phyloP scores from a whole-genome alignment of 805 yeast genomes.

The Saturnispora zaruensis region DNA sequence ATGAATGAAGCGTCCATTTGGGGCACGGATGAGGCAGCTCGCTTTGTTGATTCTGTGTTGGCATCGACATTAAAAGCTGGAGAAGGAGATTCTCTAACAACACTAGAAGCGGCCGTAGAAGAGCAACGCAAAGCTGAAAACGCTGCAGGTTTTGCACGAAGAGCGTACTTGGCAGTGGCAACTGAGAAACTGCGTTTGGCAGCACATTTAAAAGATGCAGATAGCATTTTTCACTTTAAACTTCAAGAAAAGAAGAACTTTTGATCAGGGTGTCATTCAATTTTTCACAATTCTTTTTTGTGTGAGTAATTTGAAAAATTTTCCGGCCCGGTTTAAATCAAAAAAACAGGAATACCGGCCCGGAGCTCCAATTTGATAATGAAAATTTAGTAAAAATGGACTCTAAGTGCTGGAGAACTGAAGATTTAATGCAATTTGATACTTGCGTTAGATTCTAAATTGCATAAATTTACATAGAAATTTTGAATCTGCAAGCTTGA shows the following conservation, averaged over 20 bases:
- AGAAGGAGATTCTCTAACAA: conserved; percentile 17
- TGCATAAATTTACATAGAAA: too few species aligned
- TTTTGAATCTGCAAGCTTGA: neutral
- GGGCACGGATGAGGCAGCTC: conserved; percentile 14
- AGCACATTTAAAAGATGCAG: neutral
- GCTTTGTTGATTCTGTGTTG: conserved; percentile 13
- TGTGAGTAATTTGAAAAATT: conserved; percentile 5
- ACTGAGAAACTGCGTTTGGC: neutral
- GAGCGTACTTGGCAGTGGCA: neutral
- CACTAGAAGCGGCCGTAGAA: conserved; percentile 6
- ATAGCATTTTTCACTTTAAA: conserved; percentile 2
- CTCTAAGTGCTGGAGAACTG: too few species aligned
- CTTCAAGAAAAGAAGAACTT: neutral
- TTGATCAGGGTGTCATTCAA: neutral
- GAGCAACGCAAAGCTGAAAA: conserved; percentile 5
- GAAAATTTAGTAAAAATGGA: too few species aligned
- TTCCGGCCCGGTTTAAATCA: neutral
- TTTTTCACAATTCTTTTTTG: neutral
- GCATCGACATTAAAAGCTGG: conserved; percentile 17
- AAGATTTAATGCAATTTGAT: too few species aligned
- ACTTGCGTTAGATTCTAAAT: too few species aligned
- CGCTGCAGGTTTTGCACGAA: neutral
- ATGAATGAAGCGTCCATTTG: conserved; percentile 72
- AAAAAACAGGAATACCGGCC: neutral
- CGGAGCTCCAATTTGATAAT: neutral